Evolutionary conservation across 352 stramenopile species (phyloP).

Genomic region (Pythium sp.): DNA sequence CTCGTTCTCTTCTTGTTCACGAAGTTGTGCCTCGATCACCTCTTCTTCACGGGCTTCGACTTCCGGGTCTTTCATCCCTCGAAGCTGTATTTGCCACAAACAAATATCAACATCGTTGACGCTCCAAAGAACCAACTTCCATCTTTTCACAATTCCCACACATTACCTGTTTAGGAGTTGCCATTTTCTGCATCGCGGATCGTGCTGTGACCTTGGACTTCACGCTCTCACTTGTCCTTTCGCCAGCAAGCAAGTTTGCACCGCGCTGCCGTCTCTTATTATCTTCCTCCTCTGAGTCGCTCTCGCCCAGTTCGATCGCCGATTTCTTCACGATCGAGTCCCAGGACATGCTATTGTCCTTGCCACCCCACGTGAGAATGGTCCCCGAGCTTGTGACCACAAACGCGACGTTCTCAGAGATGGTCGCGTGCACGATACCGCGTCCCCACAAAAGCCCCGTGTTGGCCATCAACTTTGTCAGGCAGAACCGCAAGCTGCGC

Average conservation of each 20-base stretch:
- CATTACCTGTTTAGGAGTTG: slow-evolving; percentile 32
- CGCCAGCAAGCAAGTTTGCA: not conserved
- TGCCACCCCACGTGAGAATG: slow-evolving; percentile 91
- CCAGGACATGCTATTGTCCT: slow-evolving; percentile 38
- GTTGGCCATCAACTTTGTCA: slow-evolving; percentile 79
- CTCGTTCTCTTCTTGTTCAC: slow-evolving; percentile 47
- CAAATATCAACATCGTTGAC: not conserved
- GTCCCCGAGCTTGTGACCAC: slow-evolving; percentile 74
- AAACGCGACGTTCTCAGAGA: slow-evolving; percentile 88
- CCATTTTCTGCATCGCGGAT: slow-evolving; percentile 58
- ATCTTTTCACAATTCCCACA: not conserved
- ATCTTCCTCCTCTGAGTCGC: slow-evolving; percentile 23
- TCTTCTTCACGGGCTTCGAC: slow-evolving; percentile 47
- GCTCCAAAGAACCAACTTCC: not conserved
- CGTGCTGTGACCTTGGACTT: slow-evolving; percentile 38
- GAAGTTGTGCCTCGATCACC: slow-evolving; percentile 39
- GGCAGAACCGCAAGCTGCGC: slow-evolving; percentile 62
- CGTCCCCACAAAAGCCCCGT: slow-evolving; percentile 90
- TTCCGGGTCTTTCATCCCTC: slow-evolving; percentile 36
- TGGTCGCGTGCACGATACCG: slow-evolving; percentile 67
- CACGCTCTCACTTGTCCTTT: not conserved
- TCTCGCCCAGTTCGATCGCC: not conserved
- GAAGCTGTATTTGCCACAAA: slow-evolving; percentile 26
- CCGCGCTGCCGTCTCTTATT: not conserved
- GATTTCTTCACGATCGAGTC: slow-evolving; percentile 27